These are phyloP conservation scores for Sporobolomyces roseus DNA, from an alignment of 768 basidiomycete genomes.

Conservation along the genomic window DNA sequence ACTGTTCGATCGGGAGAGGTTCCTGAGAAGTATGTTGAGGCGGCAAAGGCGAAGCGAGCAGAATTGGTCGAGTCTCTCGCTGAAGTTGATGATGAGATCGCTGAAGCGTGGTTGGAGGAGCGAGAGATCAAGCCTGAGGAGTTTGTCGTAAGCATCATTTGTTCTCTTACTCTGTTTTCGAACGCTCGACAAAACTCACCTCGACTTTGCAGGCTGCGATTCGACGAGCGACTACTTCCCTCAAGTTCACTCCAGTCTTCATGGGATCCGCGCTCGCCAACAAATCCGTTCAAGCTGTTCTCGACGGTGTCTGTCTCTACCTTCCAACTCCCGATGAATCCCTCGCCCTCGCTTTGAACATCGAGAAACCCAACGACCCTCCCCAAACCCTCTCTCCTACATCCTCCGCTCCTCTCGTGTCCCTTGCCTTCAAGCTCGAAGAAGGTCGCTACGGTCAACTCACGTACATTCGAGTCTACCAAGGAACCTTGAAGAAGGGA, in stretches of 20 bases:
- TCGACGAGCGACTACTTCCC: constrained; percentile 76
- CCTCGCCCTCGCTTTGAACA: constrained; percentile 75
- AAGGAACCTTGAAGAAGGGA: constrained; percentile 84
- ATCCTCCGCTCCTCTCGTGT: constrained; percentile 72
- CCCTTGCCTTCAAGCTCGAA: constrained; percentile 95
- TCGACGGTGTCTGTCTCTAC: constrained; percentile 94
- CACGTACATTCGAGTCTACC: constrained; percentile 97
- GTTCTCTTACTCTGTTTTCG: not conserved
- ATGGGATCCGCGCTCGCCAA: constrained; percentile 97
- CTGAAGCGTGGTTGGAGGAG: constrained; percentile 84
- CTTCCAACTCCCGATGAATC: constrained; percentile 82
- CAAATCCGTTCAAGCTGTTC: constrained; percentile 84
- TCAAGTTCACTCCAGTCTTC: constrained; percentile 95
- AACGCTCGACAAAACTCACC: not conserved
- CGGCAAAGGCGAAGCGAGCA: constrained; percentile 75
- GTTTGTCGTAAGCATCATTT: constrained; percentile 53
- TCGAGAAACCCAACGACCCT: constrained; percentile 56
- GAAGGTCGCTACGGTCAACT: constrained; percentile 95
- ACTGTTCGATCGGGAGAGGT: constrained; percentile 80
- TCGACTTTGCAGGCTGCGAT: constrained; percentile 58
- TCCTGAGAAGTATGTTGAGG: constrained; percentile 65
- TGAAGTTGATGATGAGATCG: constrained; percentile 93
- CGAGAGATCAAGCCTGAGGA: constrained; percentile 67
- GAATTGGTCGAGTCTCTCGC: constrained; percentile 94
- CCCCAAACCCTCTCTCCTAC: constrained; percentile 56